Evolutionary conservation across 2,329 filamentous ascomycete species (phyloP).

Genomic region (Verticillium albo-atrum): DNA sequence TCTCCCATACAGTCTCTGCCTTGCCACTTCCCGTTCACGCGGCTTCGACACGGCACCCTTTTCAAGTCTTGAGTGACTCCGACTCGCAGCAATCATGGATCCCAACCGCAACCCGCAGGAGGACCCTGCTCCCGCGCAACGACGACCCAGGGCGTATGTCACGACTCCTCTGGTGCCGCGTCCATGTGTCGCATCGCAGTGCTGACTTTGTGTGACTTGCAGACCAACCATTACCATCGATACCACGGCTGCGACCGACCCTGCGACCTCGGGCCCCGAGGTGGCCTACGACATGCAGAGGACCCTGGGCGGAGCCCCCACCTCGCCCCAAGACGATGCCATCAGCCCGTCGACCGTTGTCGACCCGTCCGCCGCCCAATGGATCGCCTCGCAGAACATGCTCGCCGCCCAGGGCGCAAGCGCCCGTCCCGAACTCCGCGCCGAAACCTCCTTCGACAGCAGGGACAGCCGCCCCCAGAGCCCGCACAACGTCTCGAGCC

Average conservation of each 20-base stretch:
- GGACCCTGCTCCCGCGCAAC: conserved; percentile 5
- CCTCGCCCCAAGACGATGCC: conserved; percentile 31
- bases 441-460: conserved; percentile 60
- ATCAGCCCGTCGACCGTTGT: conserved; percentile 33
- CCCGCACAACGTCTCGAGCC: conserved; percentile 66
- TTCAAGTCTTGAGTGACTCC: not conserved
- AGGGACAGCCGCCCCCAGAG: conserved; percentile 64
- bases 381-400: conserved; percentile 17
- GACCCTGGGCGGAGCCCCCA: conserved; percentile 24
- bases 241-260: conserved; percentile 35
- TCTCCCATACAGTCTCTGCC: not conserved
- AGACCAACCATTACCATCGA: conserved; percentile 54
- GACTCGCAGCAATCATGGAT: conserved; percentile 4
- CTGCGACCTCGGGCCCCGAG: conserved; percentile 19
- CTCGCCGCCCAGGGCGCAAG: conserved; percentile 19
- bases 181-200: not conserved
- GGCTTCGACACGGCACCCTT: not conserved
- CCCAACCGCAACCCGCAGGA: conserved; percentile 6
- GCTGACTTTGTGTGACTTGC: not conserved
- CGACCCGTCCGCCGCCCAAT: conserved; percentile 23
- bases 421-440: conserved; percentile 39
- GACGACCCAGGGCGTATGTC: conserved; percentile 34
- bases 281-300: conserved; percentile 21
- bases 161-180: too few relatives aligned
- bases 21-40: not conserved